Base-by-base conservation (phyloP, 345 rosid species). In the Eucalyptus erythrocorys region DNA sequence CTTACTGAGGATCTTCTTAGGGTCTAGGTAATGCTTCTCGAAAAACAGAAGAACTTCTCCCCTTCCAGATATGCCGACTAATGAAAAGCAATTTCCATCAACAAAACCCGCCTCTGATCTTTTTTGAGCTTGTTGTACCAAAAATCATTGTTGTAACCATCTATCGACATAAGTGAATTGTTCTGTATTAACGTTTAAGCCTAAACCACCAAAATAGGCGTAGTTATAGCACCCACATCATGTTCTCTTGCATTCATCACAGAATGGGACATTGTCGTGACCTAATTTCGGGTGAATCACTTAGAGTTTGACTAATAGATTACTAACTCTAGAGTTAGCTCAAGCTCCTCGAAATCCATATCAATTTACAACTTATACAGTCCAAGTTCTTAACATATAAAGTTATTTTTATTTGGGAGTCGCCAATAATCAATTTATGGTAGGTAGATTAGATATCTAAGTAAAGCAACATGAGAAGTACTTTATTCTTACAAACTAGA, bases 371-470 rank as follows among this genome's bases (percentile, higher is more conserved):
- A 17, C 55, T 50, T 50, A 50, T 50, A n/a, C n/a, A 50, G 55
- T 50, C 55, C 22, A 50, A 50, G 55, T 50, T 50, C 55, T 53
- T 53, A 22, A 53, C 57, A 51, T 53, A 4, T 5, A 53, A 22
- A 53, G 8, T 53, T 53, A 53, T 1, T 21, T 53, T 53, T 1
- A 53, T 22, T 22, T 53, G 1, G 0, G 11, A 53, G 11, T 8
- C 5, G 0, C 0, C 26, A 53, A 3, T 53, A 53, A 8, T 53
- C 27, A 21, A 53, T 22, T 53, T 53, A 53, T 53, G 59, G 1
- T 53, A 19, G 1, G 26, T 53, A 53, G 59, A 53, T 53, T 0
- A 53, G 10, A 53, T 53, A 21, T 53, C 0, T 22, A 1, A 53
- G 59, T 53, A 53, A 21, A 53, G 26, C 5, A 53, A 21, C 26